Evolutionary conservation across 257 asterid genomes (phyloP), one percentile per base, ranked within the genome.

Genomic region (Gentiana dahurica): DNA sequence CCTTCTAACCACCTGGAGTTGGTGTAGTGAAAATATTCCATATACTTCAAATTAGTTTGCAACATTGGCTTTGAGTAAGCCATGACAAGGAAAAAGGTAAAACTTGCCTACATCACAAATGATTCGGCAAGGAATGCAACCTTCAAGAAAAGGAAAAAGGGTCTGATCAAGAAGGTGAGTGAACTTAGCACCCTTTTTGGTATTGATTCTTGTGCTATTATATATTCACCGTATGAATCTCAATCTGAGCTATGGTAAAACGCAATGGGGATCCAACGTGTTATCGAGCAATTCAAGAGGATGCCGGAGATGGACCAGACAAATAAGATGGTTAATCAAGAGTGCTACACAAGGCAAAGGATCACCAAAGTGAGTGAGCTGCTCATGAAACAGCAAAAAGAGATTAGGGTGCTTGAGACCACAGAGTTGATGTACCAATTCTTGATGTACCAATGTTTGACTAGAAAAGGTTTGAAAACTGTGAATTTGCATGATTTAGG

Each of bases 171-270:
- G n/a, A n/a, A n/a, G n/a, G n/a, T n/a, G n/a, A n/a, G n/a, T n/a
- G n/a, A n/a, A n/a, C n/a, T n/a, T n/a, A n/a, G 85, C 78, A 81
- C 87, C 4, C 83, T 84, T 1, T 84, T 89, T 55, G 94, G 94
- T 9, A 79, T 84, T 54, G 87, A 79, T 6, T 75, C 83, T 1
- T 84, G 94, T 62, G 87, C 87, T 12, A 72, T 81, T 12, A 75
- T 81, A 3, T 85, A 79, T 75, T 75, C 83, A 63, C 90, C 90
- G 0, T 85, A 81, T 71, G 85, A 81, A 54, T 37, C 79, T 6
- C 75, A 68, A 51, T 83, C 90, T 0, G 85, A 81, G 9, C 79
- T 75, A 5, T 85, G 87, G 87, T 87, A 87, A 12, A 81, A 79
- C 47, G 46, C 51, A 0, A 62, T 67, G 2, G 89, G 81, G 2